phyloP scores from a whole-genome alignment of 2,329 filamentous ascomycete genomes.

The Neofusicoccum parvum region DNA sequence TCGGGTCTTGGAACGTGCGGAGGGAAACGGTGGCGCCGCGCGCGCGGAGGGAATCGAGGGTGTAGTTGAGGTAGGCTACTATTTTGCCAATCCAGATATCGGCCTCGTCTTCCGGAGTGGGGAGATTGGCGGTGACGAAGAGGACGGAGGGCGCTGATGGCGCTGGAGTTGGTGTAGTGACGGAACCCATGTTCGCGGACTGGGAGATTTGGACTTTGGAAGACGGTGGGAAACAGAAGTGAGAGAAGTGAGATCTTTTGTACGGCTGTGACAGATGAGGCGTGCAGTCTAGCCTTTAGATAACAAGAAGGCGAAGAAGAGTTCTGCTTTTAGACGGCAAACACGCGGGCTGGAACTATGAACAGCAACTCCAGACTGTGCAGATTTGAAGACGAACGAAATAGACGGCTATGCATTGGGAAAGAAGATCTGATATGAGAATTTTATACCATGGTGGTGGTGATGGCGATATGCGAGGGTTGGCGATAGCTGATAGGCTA shows the following conservation, averaged over 20 bases:
- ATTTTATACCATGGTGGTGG: not conserved
- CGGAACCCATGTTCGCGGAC: not conserved
- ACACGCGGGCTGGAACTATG: no score
- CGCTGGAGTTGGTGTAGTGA: not conserved
- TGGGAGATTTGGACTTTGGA: not conserved
- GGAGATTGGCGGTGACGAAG: conserved; percentile 13
- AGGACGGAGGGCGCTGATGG: conserved; percentile 3
- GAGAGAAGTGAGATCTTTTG: no score
- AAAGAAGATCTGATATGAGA: not conserved
- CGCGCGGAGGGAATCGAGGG: not conserved
- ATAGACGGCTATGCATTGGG: not conserved
- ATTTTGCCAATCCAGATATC: conserved; percentile 13
- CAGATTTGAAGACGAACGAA: no score
- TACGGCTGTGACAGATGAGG: no score
- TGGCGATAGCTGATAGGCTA: not conserved
- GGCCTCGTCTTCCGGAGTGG: not conserved
- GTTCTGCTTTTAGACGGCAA: not conserved
- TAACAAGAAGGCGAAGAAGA: not conserved
- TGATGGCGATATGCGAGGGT: not conserved
- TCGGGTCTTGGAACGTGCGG: conserved; percentile 5
- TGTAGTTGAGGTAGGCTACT: conserved; percentile 6
- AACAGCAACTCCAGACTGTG: no score
- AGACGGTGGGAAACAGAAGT: not conserved
- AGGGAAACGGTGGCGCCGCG: not conserved
- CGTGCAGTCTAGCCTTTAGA: not conserved